Evolutionary conservation across 768 basidiomycete species (phyloP).

Genomic region (Trametopsis cervina): DNA sequence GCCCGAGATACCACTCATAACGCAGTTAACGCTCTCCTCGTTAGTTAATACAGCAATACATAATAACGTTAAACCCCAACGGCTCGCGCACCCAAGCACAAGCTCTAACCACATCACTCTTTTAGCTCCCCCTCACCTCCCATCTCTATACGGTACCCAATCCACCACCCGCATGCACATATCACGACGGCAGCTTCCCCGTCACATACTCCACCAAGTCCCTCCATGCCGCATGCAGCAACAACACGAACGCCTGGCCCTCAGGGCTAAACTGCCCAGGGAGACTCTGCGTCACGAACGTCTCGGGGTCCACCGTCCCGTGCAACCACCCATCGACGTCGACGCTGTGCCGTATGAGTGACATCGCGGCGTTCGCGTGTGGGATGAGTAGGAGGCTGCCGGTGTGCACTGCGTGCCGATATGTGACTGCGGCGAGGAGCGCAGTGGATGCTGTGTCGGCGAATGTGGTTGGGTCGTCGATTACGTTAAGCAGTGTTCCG

Average conservation of each 20-base stretch:
- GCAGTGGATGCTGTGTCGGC: conserved; percentile 50
- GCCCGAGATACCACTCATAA: too few species aligned
- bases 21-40: too few species aligned
- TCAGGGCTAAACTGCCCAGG: conserved; percentile 42
- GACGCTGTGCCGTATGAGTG: conserved; percentile 31
- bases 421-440: conserved; percentile 48
- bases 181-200: background rate
- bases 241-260: conserved; percentile 52
- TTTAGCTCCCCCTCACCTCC: too few species aligned
- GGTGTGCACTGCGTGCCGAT: conserved; percentile 42
- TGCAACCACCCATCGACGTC: conserved; percentile 37
- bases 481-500: conserved; percentile 47
- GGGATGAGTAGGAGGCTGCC: conserved; percentile 30
- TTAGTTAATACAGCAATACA: too few species aligned
- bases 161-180: too few species aligned
- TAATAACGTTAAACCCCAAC: too few species aligned
- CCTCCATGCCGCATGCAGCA: conserved; percentile 42
- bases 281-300: conserved; percentile 33
- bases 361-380: conserved; percentile 34
- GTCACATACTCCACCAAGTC: conserved; percentile 9
- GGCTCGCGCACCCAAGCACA: too few species aligned
- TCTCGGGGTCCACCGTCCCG: conserved; percentile 42
- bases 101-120: too few species aligned
- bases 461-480: conserved; percentile 44
- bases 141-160: too few species aligned